Conservation (phyloP, 2,329 filamentous ascomycete species). For the Cryphonectria carpinicola region DNA sequence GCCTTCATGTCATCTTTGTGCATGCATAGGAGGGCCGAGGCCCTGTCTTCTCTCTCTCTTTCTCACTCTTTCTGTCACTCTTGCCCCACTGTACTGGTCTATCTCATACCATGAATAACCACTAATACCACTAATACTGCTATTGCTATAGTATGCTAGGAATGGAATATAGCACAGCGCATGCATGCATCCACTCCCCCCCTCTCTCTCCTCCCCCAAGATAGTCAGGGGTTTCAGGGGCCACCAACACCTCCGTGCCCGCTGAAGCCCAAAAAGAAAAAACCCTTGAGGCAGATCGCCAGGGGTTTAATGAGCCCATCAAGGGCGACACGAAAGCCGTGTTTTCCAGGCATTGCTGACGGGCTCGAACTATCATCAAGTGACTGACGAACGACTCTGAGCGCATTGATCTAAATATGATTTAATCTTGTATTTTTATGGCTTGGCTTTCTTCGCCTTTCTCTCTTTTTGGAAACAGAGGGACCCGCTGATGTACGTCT, state of each 20-base stretch:
- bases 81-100: not conserved
- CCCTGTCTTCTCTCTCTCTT: not conserved
- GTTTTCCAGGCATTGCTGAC: not conserved
- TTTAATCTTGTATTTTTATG: conserved; percentile 8
- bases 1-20: not conserved
- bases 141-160: not conserved
- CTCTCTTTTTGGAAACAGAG: not conserved
- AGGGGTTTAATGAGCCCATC: conserved; percentile 12
- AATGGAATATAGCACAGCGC: not conserved
- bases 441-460: not conserved
- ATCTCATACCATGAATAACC: not conserved
- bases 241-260: conserved; percentile 27
- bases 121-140: not conserved
- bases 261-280: conserved; percentile 12
- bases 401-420: not conserved
- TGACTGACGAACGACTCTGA: not conserved
- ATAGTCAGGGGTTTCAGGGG: not conserved
- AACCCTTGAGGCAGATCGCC: conserved; percentile 16
- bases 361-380: conserved; percentile 3
- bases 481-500: conserved; percentile 7
- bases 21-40: not conserved
- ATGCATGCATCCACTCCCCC: no score
- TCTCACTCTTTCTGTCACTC: not conserved
- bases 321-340: conserved; percentile 11
- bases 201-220: not conserved